Evolutionary conservation across 208 protist species (phyloP), one percentile per base, ranked within the genome.

Genomic region (Leishmania tarentolae): DNA sequence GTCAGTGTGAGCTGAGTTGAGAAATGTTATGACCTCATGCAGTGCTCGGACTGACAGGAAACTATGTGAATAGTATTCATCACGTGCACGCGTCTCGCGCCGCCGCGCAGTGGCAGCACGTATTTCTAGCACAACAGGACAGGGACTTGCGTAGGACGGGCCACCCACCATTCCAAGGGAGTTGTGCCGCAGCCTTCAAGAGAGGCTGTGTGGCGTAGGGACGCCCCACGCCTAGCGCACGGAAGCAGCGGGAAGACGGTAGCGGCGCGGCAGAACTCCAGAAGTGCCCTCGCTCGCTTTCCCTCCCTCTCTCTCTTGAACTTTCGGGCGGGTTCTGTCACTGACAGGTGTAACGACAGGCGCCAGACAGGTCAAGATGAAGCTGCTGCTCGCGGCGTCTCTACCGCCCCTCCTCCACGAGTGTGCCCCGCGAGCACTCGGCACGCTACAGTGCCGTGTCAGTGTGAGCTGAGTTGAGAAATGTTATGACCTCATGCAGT

Each of bases 71-170:
- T 66, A 77, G 73, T 77, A 46, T 66, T 77, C 73, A 65, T 66
- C 73, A 77, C 57, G 73, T 66, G 73, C 73, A 35, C 56, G 40
- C 35, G 46, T 15, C 71, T 59, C 47, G 47, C 71, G 53, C 47
- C 5, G 71, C 53, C 17, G 56, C 56, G 28, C 17, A 17, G 50
- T 8, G 24, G 47, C n/a, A 53, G 50, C n/a, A n/a, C n/a, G n/a
- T n/a, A n/a, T n/a, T n/a, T 75, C 70, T 75, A 52, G 72, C 72
- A 76, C 72, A 76, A 76, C 72, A 76, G 72, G 72, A 76, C 72
- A 76, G n/a, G 72, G 72, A 76, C 72, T 17, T 24, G 11, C 9
- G 50, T 61, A 52, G 50, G 72, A 76, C 44, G 28, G 24, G 1
- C 19, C 44, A 28, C 42, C 46, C 63, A 69, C 50, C 72, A 61